phyloP scores from a whole-genome alignment of 495 filamentous ascomycete species.

The Lasiosphaeriaceae sp. region DNA sequence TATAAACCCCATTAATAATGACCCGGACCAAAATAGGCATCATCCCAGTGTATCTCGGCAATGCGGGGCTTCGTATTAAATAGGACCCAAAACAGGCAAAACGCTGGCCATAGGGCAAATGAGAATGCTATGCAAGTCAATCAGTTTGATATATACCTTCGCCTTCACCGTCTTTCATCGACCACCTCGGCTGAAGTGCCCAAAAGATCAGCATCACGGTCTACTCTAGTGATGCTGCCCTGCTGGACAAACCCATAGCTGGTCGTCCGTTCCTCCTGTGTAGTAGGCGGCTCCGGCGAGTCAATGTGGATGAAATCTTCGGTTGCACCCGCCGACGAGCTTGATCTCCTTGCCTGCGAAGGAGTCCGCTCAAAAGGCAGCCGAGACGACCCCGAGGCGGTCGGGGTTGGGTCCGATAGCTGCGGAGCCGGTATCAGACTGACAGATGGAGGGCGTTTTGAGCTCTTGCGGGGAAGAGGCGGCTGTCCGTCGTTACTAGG shows the following conservation, averaged over 20 bases:
- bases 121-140: neutral
- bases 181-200: slow-evolving; percentile 52
- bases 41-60: too few relatives aligned
- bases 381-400: slow-evolving; percentile 32
- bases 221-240: slow-evolving; percentile 56
- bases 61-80: too few relatives aligned
- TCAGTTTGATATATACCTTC: neutral
- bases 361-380: slow-evolving; percentile 60
- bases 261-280: slow-evolving; percentile 52
- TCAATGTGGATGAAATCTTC: slow-evolving; percentile 39
- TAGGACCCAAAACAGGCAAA: too few relatives aligned
- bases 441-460: slow-evolving; percentile 46
- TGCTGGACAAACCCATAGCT: slow-evolving; percentile 73
- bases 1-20: too few relatives aligned
- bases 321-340: slow-evolving; percentile 44
- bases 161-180: slow-evolving; percentile 20
- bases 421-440: slow-evolving; percentile 9
- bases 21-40: too few relatives aligned
- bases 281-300: slow-evolving; percentile 17
- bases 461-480: slow-evolving; percentile 59
- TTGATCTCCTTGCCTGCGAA: slow-evolving; percentile 49
- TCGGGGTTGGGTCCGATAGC: slow-evolving; percentile 8
- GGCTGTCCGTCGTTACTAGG: slow-evolving; percentile 44
- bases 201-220: slow-evolving; percentile 41
- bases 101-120: too few relatives aligned